Conservation (phyloP, 148 eudicot species). For the Oxyria digyna region DNA sequence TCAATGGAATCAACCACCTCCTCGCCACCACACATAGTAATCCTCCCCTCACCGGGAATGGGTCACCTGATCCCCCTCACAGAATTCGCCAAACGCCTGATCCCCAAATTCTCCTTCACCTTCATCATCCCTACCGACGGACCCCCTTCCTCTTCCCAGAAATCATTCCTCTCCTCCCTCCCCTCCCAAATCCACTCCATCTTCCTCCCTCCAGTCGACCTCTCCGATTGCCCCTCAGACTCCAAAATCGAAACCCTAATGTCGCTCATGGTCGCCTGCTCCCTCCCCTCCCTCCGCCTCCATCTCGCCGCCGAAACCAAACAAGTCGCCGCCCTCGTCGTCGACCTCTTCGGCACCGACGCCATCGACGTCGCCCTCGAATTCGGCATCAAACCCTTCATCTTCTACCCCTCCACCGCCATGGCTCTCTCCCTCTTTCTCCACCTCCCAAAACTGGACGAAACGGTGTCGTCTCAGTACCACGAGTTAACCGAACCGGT, state of each 20-base stretch:
- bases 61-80: conserved; percentile 33
- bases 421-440: conserved; percentile 15
- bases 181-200: conserved; percentile 10
- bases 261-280: conserved; percentile 13
- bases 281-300: conserved; percentile 12
- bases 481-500: conserved; percentile 10
- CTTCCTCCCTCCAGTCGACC: conserved; percentile 23
- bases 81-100: conserved; percentile 22
- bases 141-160: conserved; percentile 16
- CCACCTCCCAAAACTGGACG: conserved; percentile 5
- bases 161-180: conserved; percentile 16
- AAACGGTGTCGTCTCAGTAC: conserved; percentile 6
- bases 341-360: conserved; percentile 32
- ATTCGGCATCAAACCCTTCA: conserved; percentile 13
- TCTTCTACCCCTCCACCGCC: conserved; percentile 30
- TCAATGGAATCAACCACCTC: not conserved
- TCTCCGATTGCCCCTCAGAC: conserved; percentile 13
- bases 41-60: conserved; percentile 23
- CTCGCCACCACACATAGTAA: conserved; percentile 8
- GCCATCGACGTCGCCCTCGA: conserved; percentile 21
- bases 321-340: conserved; percentile 16
- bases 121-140: conserved; percentile 16
- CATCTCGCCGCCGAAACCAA: not conserved
- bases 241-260: conserved; percentile 13
- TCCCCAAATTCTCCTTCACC: conserved; percentile 16